Conservation (phyloP, 176 grass and related monocot species). For the Oryza brachyantha region DNA sequence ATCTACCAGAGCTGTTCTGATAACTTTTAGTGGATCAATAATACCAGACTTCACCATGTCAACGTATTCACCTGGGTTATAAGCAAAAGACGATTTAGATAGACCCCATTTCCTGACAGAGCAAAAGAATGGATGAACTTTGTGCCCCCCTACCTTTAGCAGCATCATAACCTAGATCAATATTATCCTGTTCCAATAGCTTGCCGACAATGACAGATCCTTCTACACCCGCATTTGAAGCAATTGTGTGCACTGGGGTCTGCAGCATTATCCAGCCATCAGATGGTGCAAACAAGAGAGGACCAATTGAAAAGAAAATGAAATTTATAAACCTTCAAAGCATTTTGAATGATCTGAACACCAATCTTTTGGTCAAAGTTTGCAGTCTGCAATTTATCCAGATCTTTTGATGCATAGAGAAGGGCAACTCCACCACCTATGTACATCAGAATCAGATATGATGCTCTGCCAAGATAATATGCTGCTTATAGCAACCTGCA, state of each 20-base stretch:
- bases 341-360: conserved; percentile 98
- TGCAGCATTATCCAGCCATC: conserved; percentile 35
- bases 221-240: conserved; percentile 72
- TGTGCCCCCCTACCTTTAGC: conserved; percentile 58
- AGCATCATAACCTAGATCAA: conserved; percentile 83
- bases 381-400: conserved; percentile 72
- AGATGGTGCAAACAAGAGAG: background rate
- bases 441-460: background rate
- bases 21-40: conserved; percentile 81
- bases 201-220: conserved; percentile 73
- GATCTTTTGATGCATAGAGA: conserved; percentile 84
- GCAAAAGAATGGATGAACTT: background rate
- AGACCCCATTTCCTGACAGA: background rate
- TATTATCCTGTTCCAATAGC: conserved; percentile 78
- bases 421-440: conserved; percentile 93
- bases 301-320: background rate
- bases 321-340: conserved; percentile 41
- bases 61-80: conserved; percentile 63
- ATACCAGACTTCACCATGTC: conserved; percentile 89
- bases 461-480: background rate
- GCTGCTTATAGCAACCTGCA: background rate
- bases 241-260: conserved; percentile 74
- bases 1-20: conserved; percentile 76
- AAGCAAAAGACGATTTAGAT: conserved; percentile 2
- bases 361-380: conserved; percentile 98